Evolutionary conservation across 2,329 filamentous ascomycete genomes (phyloP), one percentile per base, ranked within the genome.

Genomic region (Mycogone perniciosa): DNA sequence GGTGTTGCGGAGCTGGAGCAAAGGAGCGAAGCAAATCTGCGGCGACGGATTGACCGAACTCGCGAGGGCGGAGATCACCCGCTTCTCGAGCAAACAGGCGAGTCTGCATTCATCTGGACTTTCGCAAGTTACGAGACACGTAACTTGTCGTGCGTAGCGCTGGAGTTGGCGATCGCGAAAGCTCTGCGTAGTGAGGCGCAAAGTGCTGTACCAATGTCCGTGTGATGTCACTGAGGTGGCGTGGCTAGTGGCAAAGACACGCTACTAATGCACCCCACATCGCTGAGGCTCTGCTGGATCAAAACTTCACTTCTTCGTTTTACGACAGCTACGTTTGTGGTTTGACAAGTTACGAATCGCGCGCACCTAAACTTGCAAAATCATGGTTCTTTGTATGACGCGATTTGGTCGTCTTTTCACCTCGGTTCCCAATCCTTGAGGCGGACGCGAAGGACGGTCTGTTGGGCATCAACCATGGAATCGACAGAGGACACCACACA

Each of bases 41-140:
- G 26, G 81, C 83, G 61, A 88, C 79, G 13, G 81, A 77, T 57
- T 80, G 76, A 59, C 84, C 79, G 59, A 95, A 81, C 43, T 76
- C 75, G 59, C 80, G 76, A 44, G 83, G 80, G 57, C 75, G 71
- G 53, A 89, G 69, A 61, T 78, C 78, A 70, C 89, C 88, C 55
- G 84, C 76, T 65, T 87, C 84, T 71, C 89, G 84, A 66, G 88
- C 82, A 67, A 93, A 76, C 54, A 95, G 75, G 66, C 85, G 82
- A 65, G 81, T 84, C 89, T 92, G 75, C 82, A 86, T 84, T 67
- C 70, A 72, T 72, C 57, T 41, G 35, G 33, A 11, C 2, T 10
- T 31, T 1, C n/a, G n/a, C 11, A 10, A 10, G 8, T 13, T 20
- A 26, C 3, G 4, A 26, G 29, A 11, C 3, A 43, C 27, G 31